Percentiles rank a stretch among this genome's conserved stretches.
Evolutionary conservation across 768 basidiomycete genomes (phyloP).

Genomic region (Dentipellis fragilis): DNA sequence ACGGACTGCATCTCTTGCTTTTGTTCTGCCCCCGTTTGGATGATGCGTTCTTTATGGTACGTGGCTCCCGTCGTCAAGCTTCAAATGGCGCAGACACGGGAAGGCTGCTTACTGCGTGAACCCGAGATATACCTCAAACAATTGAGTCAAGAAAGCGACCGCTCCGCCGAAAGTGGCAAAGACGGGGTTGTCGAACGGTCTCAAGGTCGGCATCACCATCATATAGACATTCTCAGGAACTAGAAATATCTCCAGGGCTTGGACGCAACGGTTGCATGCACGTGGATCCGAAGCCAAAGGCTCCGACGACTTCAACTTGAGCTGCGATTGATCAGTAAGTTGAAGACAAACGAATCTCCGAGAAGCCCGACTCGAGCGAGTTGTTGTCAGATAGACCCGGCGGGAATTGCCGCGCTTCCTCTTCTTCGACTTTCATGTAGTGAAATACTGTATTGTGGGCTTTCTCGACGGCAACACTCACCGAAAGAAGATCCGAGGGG

Average conservation of each 20-base stretch:
- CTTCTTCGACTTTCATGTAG: too few species aligned
- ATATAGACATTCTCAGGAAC: slow-evolving; percentile 12
- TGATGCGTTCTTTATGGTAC: too few species aligned
- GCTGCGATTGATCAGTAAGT: too few species aligned
- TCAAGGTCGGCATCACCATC: slow-evolving; percentile 22
- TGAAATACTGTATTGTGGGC: too few species aligned
- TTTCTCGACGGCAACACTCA: too few species aligned
- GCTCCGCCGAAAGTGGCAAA: slow-evolving; percentile 24
- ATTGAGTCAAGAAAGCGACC: slow-evolving; percentile 20
- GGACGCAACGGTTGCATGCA: slow-evolving; percentile 9
- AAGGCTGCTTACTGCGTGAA: neutral
- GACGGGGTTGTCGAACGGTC: slow-evolving; percentile 11
- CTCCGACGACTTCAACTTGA: neutral
- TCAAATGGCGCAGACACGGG: neutral
- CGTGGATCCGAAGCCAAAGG: slow-evolving; percentile 2
- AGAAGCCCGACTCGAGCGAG: too few species aligned
- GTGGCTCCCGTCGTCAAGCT: neutral
- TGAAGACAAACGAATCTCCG: too few species aligned
- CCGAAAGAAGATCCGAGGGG: too few species aligned
- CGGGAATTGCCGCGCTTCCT: too few species aligned
- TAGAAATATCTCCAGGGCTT: neutral
- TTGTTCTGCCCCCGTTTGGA: too few species aligned
- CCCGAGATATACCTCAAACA: slow-evolving; percentile 19
- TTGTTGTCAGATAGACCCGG: too few species aligned
- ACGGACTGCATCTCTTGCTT: too few species aligned